Evolutionary conservation across 108 stramenopile genomes (phyloP).

Genomic region (Cyclotella baltica): DNA sequence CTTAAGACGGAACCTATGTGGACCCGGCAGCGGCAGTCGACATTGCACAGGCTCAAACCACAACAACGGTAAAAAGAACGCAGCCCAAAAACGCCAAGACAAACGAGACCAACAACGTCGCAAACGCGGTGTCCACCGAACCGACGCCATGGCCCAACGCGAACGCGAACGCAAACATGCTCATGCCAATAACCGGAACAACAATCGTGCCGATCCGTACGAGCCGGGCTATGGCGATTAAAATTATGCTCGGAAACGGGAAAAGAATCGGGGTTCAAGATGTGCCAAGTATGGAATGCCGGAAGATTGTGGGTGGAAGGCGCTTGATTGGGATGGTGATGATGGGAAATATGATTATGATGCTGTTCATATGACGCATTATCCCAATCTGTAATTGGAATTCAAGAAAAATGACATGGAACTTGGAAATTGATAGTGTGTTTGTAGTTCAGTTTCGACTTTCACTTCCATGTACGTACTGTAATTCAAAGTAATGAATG

Average conservation of each 20-base stretch:
- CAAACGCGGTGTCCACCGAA: not conserved
- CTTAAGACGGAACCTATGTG: too few relatives aligned
- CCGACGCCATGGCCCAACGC: not conserved
- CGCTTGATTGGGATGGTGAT: not conserved
- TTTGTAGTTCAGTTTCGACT: too few relatives aligned
- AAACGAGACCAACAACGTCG: not conserved
- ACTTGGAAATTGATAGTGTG: too few relatives aligned
- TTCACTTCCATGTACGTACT: too few relatives aligned
- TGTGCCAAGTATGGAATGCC: not conserved
- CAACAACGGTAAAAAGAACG: too few relatives aligned
- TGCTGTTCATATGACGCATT: not conserved
- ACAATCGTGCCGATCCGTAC: not conserved
- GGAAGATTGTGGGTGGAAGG: not conserved
- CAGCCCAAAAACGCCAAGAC: constrained; percentile 10
- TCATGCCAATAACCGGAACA: not conserved
- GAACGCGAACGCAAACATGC: constrained; percentile 4
- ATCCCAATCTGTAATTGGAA: too few relatives aligned
- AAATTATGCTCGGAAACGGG: not conserved
- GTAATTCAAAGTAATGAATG: too few relatives aligned
- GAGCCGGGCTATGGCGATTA: not conserved
- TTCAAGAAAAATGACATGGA: too few relatives aligned
- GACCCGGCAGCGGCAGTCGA: too few relatives aligned
- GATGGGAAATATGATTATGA: not conserved
- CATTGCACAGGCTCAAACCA: too few relatives aligned
- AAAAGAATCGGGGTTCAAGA: not conserved